Percentiles rank a stretch among this genome's conserved stretches.
Conservation (phyloP, 2,329 filamentous ascomycete species). For the Colletotrichum sojae region DNA sequence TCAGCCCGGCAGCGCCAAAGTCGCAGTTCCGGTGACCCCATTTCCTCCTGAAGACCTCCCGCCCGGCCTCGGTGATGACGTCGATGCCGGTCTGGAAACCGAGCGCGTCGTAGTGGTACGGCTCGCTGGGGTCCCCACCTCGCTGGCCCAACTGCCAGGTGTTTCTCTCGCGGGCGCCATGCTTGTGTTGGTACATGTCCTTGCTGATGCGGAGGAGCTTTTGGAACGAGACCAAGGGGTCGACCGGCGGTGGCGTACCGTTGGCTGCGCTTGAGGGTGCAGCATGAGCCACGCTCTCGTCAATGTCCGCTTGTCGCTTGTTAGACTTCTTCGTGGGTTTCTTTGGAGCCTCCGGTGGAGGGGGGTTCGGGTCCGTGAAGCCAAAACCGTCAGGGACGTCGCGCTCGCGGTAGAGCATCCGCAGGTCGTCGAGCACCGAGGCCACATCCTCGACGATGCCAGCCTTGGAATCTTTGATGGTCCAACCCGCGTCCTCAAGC, state of each 20-base stretch:
- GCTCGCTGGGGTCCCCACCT: slow-evolving; percentile 64
- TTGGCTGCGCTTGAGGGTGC: background rate
- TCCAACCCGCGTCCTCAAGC: slow-evolving; percentile 60
- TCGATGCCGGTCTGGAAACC: slow-evolving; percentile 61
- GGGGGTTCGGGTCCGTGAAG: slow-evolving; percentile 57
- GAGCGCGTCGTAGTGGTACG: slow-evolving; percentile 63
- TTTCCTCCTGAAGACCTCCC: slow-evolving; percentile 57
- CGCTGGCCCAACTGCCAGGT: slow-evolving; percentile 67
- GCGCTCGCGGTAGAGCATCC: slow-evolving; percentile 60
- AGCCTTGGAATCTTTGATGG: slow-evolving; percentile 53
- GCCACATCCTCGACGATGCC: slow-evolving; percentile 64
- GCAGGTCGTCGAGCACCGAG: slow-evolving; percentile 60
- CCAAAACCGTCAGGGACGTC: slow-evolving; percentile 47
- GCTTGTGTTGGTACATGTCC: slow-evolving; percentile 60
- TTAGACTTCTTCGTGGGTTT: background rate
- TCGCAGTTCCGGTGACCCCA: slow-evolving; percentile 64
- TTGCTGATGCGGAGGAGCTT: slow-evolving; percentile 43
- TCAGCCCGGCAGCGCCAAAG: slow-evolving; percentile 52
- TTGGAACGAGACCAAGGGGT: slow-evolving; percentile 30
- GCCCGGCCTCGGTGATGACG: slow-evolving; percentile 61
- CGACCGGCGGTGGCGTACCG: background rate
- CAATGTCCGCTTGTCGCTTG: background rate
- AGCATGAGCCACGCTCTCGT: background rate
- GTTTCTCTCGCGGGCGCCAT: slow-evolving; percentile 58
- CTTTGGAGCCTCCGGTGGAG: slow-evolving; percentile 23